A percentile compares a stretch with the other conserved stretches of the same genome.
Conservation (phyloP, 2,329 filamentous ascomycete species). For the Fusarium buharicum region DNA sequence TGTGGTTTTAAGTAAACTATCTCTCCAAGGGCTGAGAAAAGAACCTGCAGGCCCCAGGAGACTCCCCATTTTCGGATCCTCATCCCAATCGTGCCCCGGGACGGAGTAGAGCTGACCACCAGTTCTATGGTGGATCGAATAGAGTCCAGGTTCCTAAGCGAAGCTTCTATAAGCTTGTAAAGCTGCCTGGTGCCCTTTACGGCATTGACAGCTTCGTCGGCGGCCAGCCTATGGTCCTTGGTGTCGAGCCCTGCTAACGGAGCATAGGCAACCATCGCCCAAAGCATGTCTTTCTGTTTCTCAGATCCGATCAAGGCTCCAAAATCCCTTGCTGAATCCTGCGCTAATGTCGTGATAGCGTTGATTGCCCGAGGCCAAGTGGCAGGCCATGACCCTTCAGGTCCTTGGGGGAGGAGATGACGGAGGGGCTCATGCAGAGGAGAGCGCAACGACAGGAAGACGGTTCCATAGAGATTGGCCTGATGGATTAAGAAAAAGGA, state of each 20-base stretch:
- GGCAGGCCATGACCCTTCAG: neutral
- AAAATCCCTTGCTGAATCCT: neutral
- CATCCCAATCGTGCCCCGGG: neutral
- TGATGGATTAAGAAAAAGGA: neutral
- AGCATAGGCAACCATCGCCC: neutral
- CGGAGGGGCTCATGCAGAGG: neutral
- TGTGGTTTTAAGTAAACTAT: neutral
- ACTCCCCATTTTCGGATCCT: neutral
- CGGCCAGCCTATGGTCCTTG: neutral
- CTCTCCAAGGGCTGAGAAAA: neutral
- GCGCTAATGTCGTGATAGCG: neutral
- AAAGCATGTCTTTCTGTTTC: neutral
- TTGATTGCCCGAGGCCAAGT: neutral
- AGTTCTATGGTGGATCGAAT: neutral
- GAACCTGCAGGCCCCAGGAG: neutral
- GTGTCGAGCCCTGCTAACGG: neutral
- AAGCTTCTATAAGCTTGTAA: neutral
- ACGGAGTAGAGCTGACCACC: neutral
- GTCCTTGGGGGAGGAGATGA: neutral
- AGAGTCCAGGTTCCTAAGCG: neutral
- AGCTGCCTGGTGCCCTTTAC: neutral
- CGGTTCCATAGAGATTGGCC: neutral
- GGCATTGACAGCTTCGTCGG: neutral
- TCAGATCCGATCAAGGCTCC: neutral
- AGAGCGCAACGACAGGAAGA: neutral